phyloP scores from a whole-genome alignment of 495 filamentous ascomycete genomes.

The Tuber aestivum region DNA sequence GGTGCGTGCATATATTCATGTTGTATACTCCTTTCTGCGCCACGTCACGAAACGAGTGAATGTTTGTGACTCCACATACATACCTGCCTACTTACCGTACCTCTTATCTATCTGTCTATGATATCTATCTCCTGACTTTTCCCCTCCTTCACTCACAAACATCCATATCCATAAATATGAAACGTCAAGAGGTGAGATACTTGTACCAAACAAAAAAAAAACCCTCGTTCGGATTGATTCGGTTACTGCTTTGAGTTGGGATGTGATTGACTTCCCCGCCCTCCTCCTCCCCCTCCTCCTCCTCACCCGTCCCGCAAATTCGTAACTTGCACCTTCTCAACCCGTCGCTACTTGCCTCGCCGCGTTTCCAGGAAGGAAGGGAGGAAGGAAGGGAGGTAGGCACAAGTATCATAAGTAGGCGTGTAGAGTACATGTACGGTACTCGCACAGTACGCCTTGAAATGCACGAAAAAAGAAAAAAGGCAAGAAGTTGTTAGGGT shows the following conservation, averaged over 20 bases:
- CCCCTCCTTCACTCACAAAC: neutral
- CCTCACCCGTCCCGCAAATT: neutral
- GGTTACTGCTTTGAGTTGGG: neutral
- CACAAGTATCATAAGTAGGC: too few relatives aligned
- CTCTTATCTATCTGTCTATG: neutral
- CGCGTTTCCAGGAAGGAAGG: neutral
- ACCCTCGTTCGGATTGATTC: neutral
- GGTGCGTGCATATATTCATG: neutral
- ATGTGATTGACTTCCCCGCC: too few relatives aligned
- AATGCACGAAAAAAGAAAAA: neutral
- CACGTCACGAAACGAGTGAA: slow-evolving; percentile 4
- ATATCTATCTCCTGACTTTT: neutral
- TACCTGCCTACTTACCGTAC: neutral
- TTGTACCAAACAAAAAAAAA: slow-evolving; percentile 1
- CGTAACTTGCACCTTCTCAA: neutral
- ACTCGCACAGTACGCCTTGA: too few relatives aligned
- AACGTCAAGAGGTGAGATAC: neutral
- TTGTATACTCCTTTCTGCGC: neutral
- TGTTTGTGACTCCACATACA: neutral
- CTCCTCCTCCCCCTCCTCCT: too few relatives aligned
- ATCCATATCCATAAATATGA: neutral
- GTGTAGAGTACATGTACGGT: too few relatives aligned
- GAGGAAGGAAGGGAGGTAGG: neutral
- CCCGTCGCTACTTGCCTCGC: neutral
- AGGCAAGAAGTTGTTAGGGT: neutral